phyloP scores from a whole-genome alignment of 805 yeast species.

The Metschnikowia baotianmanensis region DNA sequence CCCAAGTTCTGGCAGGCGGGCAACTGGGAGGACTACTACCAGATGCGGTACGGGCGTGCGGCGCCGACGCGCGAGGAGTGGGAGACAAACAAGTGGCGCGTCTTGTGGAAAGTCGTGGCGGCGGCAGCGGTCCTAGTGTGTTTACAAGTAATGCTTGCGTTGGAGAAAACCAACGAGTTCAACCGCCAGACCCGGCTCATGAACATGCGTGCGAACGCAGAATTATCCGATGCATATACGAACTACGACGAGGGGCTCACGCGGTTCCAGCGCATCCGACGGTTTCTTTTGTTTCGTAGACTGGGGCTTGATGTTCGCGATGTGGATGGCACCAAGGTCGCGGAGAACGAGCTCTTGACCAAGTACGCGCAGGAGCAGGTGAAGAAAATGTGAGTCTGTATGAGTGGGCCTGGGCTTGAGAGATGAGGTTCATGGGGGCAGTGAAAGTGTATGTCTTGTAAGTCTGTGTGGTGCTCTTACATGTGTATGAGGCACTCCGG shows the following conservation, averaged over 20 bases:
- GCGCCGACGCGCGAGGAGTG: conserved; percentile 43
- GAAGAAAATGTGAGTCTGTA: conserved; percentile 17
- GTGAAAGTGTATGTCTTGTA: background rate
- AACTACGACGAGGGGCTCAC: conserved; percentile 29
- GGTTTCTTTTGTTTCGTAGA: conserved; percentile 35
- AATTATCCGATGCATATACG: conserved; percentile 26
- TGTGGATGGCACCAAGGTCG: conserved; percentile 18
- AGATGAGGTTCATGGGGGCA: no score
- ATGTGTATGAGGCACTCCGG: no score
- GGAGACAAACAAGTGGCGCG: conserved; percentile 43
- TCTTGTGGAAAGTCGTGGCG: conserved; percentile 40
- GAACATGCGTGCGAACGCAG: conserved; percentile 31
- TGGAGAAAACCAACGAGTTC: conserved; percentile 37
- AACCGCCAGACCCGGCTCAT: conserved; percentile 21
- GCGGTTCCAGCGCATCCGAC: conserved; percentile 31
- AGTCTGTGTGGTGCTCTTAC: background rate
- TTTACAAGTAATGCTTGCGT: conserved; percentile 39
- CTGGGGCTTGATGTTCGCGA: conserved; percentile 22
- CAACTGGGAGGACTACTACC: conserved; percentile 62
- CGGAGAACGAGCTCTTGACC: conserved; percentile 31
- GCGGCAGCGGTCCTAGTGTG: conserved; percentile 36
- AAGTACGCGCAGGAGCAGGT: conserved; percentile 30
- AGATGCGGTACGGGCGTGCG: conserved; percentile 34
- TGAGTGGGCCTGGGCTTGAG: no score
- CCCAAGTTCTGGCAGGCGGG: conserved; percentile 60